Evolutionary conservation across 2,329 filamentous ascomycete genomes (phyloP), one percentile per base, ranked within the genome.

Genomic region (Aureobasidium vineae): DNA sequence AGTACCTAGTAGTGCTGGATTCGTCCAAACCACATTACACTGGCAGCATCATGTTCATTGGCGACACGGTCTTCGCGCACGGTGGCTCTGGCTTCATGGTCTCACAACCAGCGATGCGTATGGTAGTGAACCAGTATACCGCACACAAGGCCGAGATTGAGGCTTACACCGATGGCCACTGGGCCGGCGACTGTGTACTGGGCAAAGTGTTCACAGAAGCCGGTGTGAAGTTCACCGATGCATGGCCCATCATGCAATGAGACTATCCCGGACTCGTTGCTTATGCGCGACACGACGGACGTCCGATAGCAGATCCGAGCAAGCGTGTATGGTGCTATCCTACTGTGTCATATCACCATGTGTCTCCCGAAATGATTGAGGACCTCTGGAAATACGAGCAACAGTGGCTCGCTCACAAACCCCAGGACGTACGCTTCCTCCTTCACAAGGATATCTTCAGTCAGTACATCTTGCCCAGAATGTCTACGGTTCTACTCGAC

Each of bases 1-100:
- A 77, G 36, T 80, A 79, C 74, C 68, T 78, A 7, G 68, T 70
- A 40, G 70, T 75, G 15, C 71, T 80, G 8, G 77, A 81, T 64
- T 74, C 75, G 40, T 73, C 74, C n/a, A 77, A 78, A 40, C 74
- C 76, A 2, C 75, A 79, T 67, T 81, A 81, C 66, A 74, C 74
- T n/a, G 79, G 79, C 40, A 75, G 75, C 0, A 77, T 76, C 15
- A 71, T 73, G 16, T 73, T 72, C 66, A 74, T 80, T 64, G 76
- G 76, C 49, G 69, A 75, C 4, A 70, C 77, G 2, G 71, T 76
- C 2, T 78, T 80, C 41, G 79, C 76, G 0, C 79, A 81, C 63
- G 76, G 77, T 36, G 78, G 79, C 5, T 73, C 77, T 8, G 79
- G 78, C 2, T 80, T 80, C 26, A 61, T 82, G 21, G 68, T 81